Percentiles rank a stretch among this genome's conserved stretches.
Evolutionary conservation across 2,329 filamentous ascomycete species (phyloP).

Genomic region (Sordariomycetes sp.): DNA sequence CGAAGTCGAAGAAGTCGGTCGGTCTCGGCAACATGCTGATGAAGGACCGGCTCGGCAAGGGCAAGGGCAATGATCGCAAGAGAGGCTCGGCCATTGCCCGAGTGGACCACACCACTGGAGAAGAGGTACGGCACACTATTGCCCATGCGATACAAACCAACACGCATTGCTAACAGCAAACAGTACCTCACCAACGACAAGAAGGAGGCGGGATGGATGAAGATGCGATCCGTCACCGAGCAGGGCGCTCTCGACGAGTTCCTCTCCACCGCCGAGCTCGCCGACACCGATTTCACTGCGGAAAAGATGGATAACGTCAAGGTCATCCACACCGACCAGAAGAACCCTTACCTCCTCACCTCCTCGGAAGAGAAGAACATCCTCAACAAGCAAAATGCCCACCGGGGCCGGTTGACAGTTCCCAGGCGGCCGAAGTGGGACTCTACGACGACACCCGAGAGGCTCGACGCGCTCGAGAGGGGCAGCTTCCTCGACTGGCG

Average conservation of each 20-base stretch:
- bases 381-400: conserved; percentile 69
- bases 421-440: conserved; percentile 87
- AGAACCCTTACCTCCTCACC: conserved; percentile 86
- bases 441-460: conserved; percentile 64
- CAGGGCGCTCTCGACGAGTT: conserved; percentile 96
- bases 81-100: conserved; percentile 46
- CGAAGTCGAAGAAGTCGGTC: conserved; percentile 91
- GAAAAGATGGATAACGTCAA: conserved; percentile 99
- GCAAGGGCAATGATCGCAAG: conserved; percentile 74
- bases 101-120: conserved; percentile 67
- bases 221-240: conserved; percentile 98
- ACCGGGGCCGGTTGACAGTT: conserved; percentile 70
- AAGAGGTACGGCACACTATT: conserved; percentile 37
- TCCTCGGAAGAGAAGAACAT: conserved; percentile 69
- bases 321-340: conserved; percentile 93
- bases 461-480: conserved; percentile 69
- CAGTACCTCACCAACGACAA: conserved; percentile 83
- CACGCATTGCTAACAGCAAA: conserved; percentile 9
- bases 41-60: conserved; percentile 96
- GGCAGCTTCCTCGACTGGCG: conserved; percentile 80
- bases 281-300: conserved; percentile 96
- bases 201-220: conserved; percentile 91
- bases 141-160: not conserved
- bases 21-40: conserved; percentile 95
- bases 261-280: conserved; percentile 84